Conservation (phyloP, 1,139 yeast genomes). For the Geotrichum cucujoidarum region DNA sequence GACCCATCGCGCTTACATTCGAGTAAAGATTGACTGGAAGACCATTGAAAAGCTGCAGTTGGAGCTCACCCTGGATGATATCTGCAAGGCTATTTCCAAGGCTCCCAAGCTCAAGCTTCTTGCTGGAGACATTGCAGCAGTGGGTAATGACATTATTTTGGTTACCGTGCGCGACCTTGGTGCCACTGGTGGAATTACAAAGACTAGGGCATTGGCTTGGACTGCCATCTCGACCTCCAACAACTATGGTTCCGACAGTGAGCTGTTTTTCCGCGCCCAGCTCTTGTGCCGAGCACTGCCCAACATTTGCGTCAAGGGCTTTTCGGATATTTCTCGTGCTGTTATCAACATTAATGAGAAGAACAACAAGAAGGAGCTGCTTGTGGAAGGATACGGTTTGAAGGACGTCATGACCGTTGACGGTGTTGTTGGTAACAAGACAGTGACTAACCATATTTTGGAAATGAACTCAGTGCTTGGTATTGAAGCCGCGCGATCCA, state of each 20-base stretch:
- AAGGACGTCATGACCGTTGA: conserved; percentile 96
- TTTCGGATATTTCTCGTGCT: conserved; percentile 87
- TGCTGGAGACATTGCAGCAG: conserved; percentile 63
- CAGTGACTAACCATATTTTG: conserved; percentile 85
- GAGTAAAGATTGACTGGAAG: conserved; percentile 73
- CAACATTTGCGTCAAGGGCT: conserved; percentile 84
- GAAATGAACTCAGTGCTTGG: conserved; percentile 90
- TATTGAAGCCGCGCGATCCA: conserved; percentile 93
- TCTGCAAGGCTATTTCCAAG: conserved; percentile 71
- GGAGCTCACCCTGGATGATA: conserved; percentile 79
- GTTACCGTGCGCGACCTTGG: conserved; percentile 66
- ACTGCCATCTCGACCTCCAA: conserved; percentile 31
- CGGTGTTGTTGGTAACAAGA: conserved; percentile 86
- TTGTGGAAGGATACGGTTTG: conserved; percentile 96
- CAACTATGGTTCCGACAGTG: conserved; percentile 49
- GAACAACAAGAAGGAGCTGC: conserved; percentile 78
- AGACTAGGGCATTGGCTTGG: conserved; percentile 21
- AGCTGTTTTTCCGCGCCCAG: conserved; percentile 84
- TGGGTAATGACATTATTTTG: conserved; percentile 64
- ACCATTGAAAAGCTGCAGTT: conserved; percentile 88
- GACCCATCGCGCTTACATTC: conserved; percentile 70
- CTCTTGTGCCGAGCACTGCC: conserved; percentile 81
- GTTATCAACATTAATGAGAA: conserved; percentile 86
- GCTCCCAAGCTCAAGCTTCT: conserved; percentile 89
- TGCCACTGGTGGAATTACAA: conserved; percentile 40